Conservation (phyloP, 352 stramenopile species). For the Phytopythium oedochilum region DNA sequence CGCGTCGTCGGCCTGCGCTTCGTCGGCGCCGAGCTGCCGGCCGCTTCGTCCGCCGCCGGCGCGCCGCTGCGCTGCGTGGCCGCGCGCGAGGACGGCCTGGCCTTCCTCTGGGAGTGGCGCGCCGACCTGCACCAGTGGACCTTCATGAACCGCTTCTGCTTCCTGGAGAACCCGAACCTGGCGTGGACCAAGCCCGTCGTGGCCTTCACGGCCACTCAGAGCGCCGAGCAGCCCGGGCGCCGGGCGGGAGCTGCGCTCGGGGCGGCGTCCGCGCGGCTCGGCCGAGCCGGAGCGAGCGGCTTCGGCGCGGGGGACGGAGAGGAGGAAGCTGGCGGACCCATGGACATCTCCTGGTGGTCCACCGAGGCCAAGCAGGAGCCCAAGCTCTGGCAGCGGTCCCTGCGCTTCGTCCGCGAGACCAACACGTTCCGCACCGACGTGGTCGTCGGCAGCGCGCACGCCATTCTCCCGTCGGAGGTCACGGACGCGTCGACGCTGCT, state of each 20-base stretch:
- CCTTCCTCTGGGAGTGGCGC: slow-evolving; percentile 84
- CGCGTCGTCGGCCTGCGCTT: slow-evolving; percentile 56
- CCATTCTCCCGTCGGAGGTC: slow-evolving; percentile 11
- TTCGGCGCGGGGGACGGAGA: not conserved
- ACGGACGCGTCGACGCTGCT: slow-evolving; percentile 32
- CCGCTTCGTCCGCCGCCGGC: slow-evolving; percentile 1
- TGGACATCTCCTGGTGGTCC: slow-evolving; percentile 78
- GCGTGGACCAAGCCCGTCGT: slow-evolving; percentile 70
- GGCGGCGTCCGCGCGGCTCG: not conserved
- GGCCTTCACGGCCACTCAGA: slow-evolving; percentile 45
- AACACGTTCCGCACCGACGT: slow-evolving; percentile 78
- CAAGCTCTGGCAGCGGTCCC: slow-evolving; percentile 58
- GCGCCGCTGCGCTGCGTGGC: slow-evolving; percentile 64
- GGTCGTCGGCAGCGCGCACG: slow-evolving; percentile 59
- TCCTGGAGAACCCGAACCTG: slow-evolving; percentile 80
- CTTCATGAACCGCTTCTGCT: slow-evolving; percentile 79
- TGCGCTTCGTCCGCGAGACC: slow-evolving; percentile 65
- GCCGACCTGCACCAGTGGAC: slow-evolving; percentile 73
- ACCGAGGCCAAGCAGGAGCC: slow-evolving; percentile 53
- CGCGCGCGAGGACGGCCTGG: slow-evolving; percentile 71
- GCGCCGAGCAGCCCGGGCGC: not conserved
- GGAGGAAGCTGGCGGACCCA: slow-evolving; percentile 20
- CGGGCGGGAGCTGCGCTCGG: not conserved
- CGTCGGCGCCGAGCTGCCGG: slow-evolving; percentile 4
- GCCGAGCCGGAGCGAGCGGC: not conserved